Base-by-base conservation (phyloP, 2,329 filamentous ascomycete genomes). In the Didymellaceae sp. region DNA sequence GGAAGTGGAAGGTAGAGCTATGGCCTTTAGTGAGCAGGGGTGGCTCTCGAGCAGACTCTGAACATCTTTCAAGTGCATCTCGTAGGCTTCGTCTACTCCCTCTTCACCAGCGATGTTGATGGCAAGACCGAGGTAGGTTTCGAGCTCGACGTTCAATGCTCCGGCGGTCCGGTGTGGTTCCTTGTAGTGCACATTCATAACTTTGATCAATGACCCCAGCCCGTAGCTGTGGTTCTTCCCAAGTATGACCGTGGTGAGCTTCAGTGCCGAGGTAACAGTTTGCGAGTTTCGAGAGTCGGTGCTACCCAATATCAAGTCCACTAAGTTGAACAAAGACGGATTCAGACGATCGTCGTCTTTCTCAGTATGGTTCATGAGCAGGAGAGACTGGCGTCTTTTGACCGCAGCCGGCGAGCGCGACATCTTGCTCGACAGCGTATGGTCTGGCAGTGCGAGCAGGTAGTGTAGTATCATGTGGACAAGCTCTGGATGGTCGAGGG, bases 381-480 rank as follows among this genome's bases (percentile, higher is more conserved):
- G 89, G 73, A 97, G 82, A 0, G 93, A 97, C 73, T 93, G 95
- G 47, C 92, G 86, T 65, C 92, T 88, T 58, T 90, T 89, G 7
- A 88, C 83, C 35, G 86, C 85, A 57, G 86, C 89, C 14, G 84
- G 83, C 1, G 76, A 75, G 39, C 69, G 68, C 50, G 57, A 70
- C 8, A 59, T 62, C 34, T 45, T 62, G 20, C 62, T 63, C 39
- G 77, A 77, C 34, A 66, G 61, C 21, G 64, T 61, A 39, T 33
- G 78, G 47, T 89, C 87, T 1, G 89, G 88, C 7, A 96, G 82
- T 13, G 90, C 93, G 22, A 99, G 80, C 1, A 99, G 82, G 70
- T 97, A 99, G 59, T 92, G 89, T 5, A 99, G 82, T 44, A 97
- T 94, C 53, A 96, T 87, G 61, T 96, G 90, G 52, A 97, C 90